Conservation (phyloP, 2,329 filamentous ascomycete species). For the Setomelanomma holmii region DNA sequence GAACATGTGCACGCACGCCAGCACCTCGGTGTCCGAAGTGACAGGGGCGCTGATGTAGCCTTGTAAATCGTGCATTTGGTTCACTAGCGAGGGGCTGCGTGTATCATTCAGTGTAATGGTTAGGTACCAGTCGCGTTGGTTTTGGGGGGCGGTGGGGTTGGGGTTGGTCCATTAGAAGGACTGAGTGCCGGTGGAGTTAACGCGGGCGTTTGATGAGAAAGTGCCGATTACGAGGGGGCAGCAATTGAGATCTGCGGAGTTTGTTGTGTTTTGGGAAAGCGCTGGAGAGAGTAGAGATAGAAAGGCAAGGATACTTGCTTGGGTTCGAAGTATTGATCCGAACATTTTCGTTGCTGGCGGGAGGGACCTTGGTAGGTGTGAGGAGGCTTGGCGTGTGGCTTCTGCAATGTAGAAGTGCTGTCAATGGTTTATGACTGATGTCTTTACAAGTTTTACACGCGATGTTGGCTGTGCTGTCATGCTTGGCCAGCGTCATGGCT, state of each 20-base stretch:
- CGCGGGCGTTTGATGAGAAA: neutral
- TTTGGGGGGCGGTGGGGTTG: too few species aligned
- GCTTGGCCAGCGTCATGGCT: neutral
- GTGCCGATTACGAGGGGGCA: neutral
- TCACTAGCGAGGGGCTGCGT: neutral
- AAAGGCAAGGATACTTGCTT: too few species aligned
- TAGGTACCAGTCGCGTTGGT: conserved; percentile 1
- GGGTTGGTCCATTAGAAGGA: neutral
- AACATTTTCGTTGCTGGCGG: neutral
- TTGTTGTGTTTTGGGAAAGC: neutral
- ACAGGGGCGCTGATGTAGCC: conserved; percentile 1
- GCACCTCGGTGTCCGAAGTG: neutral
- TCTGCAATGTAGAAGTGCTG: neutral
- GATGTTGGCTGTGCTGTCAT: too few species aligned
- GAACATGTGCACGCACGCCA: neutral
- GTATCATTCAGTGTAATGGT: conserved; percentile 4
- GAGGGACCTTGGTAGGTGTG: neutral
- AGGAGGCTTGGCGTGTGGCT: neutral
- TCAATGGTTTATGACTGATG: neutral
- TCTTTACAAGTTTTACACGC: too few species aligned
- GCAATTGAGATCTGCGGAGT: neutral
- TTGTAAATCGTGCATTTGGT: neutral
- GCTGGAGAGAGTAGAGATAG: neutral
- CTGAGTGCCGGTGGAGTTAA: conserved; percentile 3
- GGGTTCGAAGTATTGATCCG: neutral